These are phyloP conservation scores for Polytolypa hystricis DNA, from an alignment of 2,329 filamentous ascomycete species.

Conservation along the genomic window DNA sequence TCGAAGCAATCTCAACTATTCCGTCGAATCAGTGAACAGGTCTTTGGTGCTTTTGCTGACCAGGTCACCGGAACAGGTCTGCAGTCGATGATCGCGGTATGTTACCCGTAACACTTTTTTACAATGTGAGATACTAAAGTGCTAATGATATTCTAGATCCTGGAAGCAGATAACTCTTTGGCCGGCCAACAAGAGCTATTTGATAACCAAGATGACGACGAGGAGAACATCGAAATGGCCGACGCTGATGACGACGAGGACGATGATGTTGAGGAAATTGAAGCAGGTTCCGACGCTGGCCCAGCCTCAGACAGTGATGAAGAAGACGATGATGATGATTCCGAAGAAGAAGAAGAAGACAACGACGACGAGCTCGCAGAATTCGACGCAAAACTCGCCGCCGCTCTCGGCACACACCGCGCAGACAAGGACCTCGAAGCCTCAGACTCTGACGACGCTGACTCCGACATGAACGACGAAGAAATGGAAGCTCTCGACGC, in stretches of 20 bases:
- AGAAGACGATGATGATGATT: conserved; percentile 20
- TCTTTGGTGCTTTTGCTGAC: conserved; percentile 71
- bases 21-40: conserved; percentile 75
- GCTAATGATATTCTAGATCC: conserved; percentile 49
- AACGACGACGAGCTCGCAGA: conserved; percentile 12
- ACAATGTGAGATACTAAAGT: not conserved
- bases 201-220: conserved; percentile 48
- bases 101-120: conserved; percentile 6
- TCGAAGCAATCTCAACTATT: conserved; percentile 76
- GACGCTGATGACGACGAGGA: conserved; percentile 16
- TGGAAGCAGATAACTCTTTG: conserved; percentile 68
- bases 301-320: conserved; percentile 55
- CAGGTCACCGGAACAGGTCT: conserved; percentile 65
- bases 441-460: conserved; percentile 47
- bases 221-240: conserved; percentile 24
- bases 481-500: conserved; percentile 86
- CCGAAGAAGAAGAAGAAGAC: conserved; percentile 19
- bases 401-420: conserved; percentile 61
- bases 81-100: conserved; percentile 45
- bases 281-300: conserved; percentile 39
- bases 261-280: conserved; percentile 21
- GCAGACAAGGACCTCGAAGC: conserved; percentile 45
- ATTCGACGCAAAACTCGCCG: conserved; percentile 51
- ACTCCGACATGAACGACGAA: conserved; percentile 83
- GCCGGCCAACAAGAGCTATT: conserved; percentile 82